These are phyloP conservation scores for Linum trigynum DNA, from an alignment of 345 rosid species.

Conservation along the genomic window DNA sequence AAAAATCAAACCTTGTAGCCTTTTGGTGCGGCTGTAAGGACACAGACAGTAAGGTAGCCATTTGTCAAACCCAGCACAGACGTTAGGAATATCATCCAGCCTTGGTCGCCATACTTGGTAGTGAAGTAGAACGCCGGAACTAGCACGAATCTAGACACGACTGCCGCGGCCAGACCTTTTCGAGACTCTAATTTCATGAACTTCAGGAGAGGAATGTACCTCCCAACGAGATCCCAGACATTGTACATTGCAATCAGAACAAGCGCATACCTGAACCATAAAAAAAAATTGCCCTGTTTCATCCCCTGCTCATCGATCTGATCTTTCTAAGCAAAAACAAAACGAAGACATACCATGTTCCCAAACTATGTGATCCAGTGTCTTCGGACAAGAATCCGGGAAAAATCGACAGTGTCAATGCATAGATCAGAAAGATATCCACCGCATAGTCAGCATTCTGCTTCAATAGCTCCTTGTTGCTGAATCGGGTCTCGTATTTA, in stretches of 20 bases:
- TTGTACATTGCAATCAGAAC: constrained; percentile 69
- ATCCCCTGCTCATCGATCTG: background rate
- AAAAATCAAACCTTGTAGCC: constrained; percentile 63
- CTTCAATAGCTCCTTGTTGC: constrained; percentile 39
- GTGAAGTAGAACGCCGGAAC: constrained; percentile 76
- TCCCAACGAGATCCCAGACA: constrained; percentile 49
- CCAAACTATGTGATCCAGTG: constrained; percentile 64
- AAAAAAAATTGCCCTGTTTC: background rate
- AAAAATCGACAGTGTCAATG: constrained; percentile 61
- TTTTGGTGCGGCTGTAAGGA: constrained; percentile 67
- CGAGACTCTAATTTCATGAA: constrained; percentile 43
- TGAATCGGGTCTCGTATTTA: constrained; percentile 27
- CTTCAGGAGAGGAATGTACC: constrained; percentile 49
- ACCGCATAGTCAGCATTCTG: constrained; percentile 55
- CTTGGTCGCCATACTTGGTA: constrained; percentile 64
- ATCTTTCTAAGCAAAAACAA: background rate
- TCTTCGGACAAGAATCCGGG: constrained; percentile 82
- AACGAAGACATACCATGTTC: constrained; percentile 43
- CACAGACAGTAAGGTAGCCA: constrained; percentile 68
- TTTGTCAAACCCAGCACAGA: constrained; percentile 62
- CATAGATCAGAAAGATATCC: constrained; percentile 49
- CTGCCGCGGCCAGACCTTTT: constrained; percentile 36
- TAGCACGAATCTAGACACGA: constrained; percentile 41
- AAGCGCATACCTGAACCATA: constrained; percentile 53
- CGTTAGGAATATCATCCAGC: constrained; percentile 78